Conservation (phyloP, 257 asterid species). For the Solanum chaucha region DNA sequence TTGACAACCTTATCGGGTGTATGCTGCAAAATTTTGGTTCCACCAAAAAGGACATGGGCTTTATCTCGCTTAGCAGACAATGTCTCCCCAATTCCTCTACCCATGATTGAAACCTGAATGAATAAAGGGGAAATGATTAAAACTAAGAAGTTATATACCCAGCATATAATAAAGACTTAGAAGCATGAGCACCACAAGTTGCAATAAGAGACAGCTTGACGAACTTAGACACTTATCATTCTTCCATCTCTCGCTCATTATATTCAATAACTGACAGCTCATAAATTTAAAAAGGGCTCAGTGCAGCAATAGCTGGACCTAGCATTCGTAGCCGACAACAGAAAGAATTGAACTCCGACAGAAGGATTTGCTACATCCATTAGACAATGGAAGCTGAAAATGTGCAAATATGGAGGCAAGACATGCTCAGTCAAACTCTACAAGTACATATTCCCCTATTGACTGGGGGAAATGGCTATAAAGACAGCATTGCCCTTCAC, state of each 20-base stretch:
- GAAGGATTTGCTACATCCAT: neutral
- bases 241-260: neutral
- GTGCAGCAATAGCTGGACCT: neutral
- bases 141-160: neutral
- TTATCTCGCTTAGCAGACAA: conserved; percentile 78
- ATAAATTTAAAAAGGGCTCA: neutral
- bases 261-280: neutral
- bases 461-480: neutral
- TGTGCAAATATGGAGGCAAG: neutral
- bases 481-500: neutral
- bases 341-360: neutral
- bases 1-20: conserved; percentile 76
- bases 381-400: neutral
- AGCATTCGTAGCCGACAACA: neutral
- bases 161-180: neutral
- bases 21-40: conserved; percentile 94
- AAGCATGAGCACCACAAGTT: neutral
- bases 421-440: neutral
- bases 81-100: conserved; percentile 70
- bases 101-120: conserved; percentile 69
- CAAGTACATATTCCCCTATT: neutral
- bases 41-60: conserved; percentile 94
- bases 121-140: neutral
- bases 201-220: neutral
- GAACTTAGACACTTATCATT: neutral